These are phyloP conservation scores for Suillus variegatus DNA, from an alignment of 768 basidiomycete genomes.

Conservation along the genomic window DNA sequence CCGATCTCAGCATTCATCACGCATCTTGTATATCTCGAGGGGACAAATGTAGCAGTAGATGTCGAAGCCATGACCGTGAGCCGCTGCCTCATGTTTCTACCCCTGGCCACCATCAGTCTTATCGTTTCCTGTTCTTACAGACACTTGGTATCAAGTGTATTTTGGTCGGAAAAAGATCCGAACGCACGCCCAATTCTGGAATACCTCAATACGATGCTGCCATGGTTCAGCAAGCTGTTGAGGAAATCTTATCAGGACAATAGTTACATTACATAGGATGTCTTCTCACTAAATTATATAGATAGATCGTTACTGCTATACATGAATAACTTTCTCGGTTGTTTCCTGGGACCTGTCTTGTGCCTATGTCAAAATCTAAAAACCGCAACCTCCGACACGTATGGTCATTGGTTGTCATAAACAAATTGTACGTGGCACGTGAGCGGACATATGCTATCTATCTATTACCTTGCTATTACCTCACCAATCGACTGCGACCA, in stretches of 20 bases:
- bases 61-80: constrained; percentile 60
- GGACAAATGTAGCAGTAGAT: constrained; percentile 64
- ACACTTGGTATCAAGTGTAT: constrained; percentile 61
- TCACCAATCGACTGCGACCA: background rate
- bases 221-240: constrained; percentile 46
- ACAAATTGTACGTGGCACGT: background rate
- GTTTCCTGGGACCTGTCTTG: background rate
- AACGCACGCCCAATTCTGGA: constrained; percentile 24
- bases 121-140: constrained; percentile 33
- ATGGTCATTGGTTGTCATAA: background rate
- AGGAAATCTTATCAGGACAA: constrained; percentile 25
- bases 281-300: background rate
- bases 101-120: constrained; percentile 6
- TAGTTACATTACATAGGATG: background rate
- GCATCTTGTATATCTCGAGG: constrained; percentile 78
- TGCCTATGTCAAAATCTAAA: background rate
- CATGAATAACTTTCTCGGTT: background rate
- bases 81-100: constrained; percentile 11
- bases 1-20: constrained; percentile 83
- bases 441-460: background rate
- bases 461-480: background rate
- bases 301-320: background rate
- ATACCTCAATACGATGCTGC: constrained; percentile 44
- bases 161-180: constrained; percentile 39
- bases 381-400: background rate